Evolutionary conservation across 2,329 filamentous ascomycete genomes (phyloP), one percentile per base, ranked within the genome.

Genomic region (Fusarium albidum): DNA sequence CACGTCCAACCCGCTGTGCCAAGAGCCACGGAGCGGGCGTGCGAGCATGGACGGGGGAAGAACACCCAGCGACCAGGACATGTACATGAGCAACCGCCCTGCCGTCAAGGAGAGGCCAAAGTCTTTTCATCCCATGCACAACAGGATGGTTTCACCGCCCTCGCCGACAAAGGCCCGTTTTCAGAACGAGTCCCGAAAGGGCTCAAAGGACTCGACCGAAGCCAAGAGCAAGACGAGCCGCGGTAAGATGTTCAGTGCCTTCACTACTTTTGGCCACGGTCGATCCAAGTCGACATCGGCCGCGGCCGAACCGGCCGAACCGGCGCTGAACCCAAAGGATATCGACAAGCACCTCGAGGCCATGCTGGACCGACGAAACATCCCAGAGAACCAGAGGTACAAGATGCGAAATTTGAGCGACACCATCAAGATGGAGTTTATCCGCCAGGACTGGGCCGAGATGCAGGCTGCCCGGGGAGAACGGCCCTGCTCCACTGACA

Each of bases 381-480:
- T 98, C 48, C 93, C 94, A 4, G 91, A 96, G 68, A 90, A 96
- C 60, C 92, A 96, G 80, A 84, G 94, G 49, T 92, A 94, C 73
- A 96, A 96, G 76, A 97, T 99, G 92, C 85, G 94, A 38, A 93
- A 88, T 50, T 79, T 99, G 55, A 92, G 91, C 58, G 83, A 91
- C 61, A 89, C 90, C 29, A 93, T 98, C 77, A 99, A 99, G 75
- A 91, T 92, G 70, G 93, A 98, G 69, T 96, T 99, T 67, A 92
- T 98, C 66, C 88, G 89, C 46, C 93, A 96, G 71, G 91, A 97
- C 70, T 91, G 90, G 80, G 85, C 84, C 7, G 89, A 89, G 71
- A 87, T 82, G 73, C 77, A 79, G 71, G 80, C 81, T 46, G 75
- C 78, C 63, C 75, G 75, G 69, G 67, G 75, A 71, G 68, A 77